phyloP scores from a whole-genome alignment of 1,284 basidiomycete species.

The Apiotrichum gracile region DNA sequence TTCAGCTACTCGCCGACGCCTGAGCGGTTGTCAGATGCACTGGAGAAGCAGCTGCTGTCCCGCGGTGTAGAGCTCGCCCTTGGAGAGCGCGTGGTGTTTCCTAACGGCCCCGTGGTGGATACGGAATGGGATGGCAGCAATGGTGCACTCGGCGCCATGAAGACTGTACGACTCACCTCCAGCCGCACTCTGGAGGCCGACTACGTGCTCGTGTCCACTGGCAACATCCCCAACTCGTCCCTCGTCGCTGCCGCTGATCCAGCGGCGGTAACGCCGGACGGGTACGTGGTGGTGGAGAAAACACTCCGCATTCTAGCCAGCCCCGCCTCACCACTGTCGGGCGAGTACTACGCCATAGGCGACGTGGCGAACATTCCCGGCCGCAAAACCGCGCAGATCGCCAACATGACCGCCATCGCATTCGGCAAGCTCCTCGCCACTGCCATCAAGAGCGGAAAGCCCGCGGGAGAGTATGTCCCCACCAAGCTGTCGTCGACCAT shows the following conservation, averaged over 20 bases:
- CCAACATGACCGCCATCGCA: too few relatives aligned
- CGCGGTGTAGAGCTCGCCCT: constrained; percentile 44
- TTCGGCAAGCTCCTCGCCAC: too few relatives aligned
- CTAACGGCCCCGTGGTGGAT: constrained; percentile 7
- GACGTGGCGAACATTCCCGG: constrained; percentile 37
- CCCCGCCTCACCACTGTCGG: constrained; percentile 20
- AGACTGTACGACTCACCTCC: constrained; percentile 33
- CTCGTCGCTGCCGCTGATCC: constrained; percentile 39
- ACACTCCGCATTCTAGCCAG: constrained; percentile 21
- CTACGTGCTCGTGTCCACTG: constrained; percentile 47
- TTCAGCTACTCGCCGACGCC: constrained; percentile 23
- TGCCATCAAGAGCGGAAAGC: too few relatives aligned
- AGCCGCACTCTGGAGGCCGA: constrained; percentile 44
- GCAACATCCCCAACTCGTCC: constrained; percentile 45
- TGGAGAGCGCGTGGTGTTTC: constrained; percentile 37
- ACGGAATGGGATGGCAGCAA: constrained; percentile 30
- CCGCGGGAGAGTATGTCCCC: too few relatives aligned
- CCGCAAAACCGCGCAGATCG: constrained; percentile 19
- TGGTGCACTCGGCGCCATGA: constrained; percentile 24
- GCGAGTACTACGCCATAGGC: constrained; percentile 42
- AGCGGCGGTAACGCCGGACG: constrained; percentile 26
- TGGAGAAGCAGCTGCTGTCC: constrained; percentile 34
- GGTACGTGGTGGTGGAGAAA: constrained; percentile 41
- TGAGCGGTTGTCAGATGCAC: constrained; percentile 31
- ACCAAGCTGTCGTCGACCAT: too few relatives aligned